A percentile compares a stretch with the other conserved stretches of the same genome.
phyloP scores from a whole-genome alignment of 305 asterid genomes.

The Solanum hybrid region DNA sequence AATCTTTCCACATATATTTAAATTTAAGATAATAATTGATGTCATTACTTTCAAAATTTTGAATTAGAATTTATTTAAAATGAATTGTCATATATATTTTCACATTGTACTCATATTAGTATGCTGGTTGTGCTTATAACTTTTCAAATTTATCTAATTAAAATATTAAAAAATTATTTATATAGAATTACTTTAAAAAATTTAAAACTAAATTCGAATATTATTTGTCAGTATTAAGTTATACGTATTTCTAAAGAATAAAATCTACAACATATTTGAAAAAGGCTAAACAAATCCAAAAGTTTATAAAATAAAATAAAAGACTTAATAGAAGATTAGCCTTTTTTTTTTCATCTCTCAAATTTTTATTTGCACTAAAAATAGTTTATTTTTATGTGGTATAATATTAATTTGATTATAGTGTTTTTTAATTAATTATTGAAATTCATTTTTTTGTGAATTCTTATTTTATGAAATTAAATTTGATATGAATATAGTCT shows the following conservation, averaged over 20 bases:
- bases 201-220: not conserved
- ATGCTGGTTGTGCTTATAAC: not conserved
- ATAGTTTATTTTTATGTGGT: not conserved
- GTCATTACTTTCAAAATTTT: not conserved
- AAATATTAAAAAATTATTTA: too few species aligned
- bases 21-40: not conserved
- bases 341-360: not conserved
- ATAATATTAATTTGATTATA: not conserved
- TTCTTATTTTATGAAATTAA: not conserved
- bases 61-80: not conserved
- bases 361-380: not conserved
- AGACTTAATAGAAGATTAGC: not conserved
- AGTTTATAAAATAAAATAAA: not conserved
- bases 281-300: not conserved
- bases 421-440: too few species aligned
- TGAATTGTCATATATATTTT: not conserved
- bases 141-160: too few species aligned
- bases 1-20: not conserved
- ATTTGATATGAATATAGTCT: not conserved
- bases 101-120: not conserved
- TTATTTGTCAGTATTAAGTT: not conserved
- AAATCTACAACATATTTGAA: not conserved
- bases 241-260: not conserved
- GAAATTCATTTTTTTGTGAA: not conserved
- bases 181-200: too few species aligned